These are phyloP conservation scores for Rhizopus stolonifer DNA, from an alignment of 371 early-diverging fungal genomes.

Conservation along the genomic window DNA sequence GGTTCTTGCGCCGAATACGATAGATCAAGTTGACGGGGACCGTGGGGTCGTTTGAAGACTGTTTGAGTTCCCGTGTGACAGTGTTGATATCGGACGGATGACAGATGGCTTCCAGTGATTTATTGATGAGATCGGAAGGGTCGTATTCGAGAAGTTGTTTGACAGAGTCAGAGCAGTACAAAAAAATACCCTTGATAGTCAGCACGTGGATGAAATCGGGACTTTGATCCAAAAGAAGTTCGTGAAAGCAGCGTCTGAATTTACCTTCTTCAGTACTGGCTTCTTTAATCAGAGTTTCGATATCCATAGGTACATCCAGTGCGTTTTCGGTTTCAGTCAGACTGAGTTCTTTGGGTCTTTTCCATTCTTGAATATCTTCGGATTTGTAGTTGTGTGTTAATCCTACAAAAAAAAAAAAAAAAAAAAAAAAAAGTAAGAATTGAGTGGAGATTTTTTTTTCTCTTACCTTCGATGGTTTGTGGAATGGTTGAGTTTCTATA, in stretches of 20 bases:
- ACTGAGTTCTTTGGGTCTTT: neutral
- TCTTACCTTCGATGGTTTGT: conserved; percentile 18
- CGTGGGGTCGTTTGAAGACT: conserved; percentile 33
- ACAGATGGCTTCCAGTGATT: conserved; percentile 54
- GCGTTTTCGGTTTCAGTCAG: neutral
- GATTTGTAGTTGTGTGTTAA: neutral
- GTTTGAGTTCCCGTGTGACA: conserved; percentile 63
- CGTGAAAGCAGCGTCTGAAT: conserved; percentile 32
- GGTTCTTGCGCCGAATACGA: conserved; percentile 52
- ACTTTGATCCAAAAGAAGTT: conserved; percentile 36
- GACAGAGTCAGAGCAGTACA: conserved; percentile 53
- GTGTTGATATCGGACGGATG: conserved; percentile 65
- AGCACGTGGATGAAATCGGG: conserved; percentile 63
- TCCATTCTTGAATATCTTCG: conserved; percentile 1
- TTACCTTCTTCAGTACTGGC: conserved; percentile 32
- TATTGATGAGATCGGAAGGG: conserved; percentile 53
- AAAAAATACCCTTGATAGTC: conserved; percentile 63
- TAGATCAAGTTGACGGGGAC: conserved; percentile 55
- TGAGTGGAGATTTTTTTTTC: too few relatives aligned
- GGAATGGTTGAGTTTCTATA: conserved; percentile 41
- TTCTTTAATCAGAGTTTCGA: conserved; percentile 35
- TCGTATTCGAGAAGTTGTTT: conserved; percentile 48
- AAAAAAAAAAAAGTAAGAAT: too few relatives aligned
- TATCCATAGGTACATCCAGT: conserved; percentile 10
- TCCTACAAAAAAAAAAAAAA: neutral